Conservation (phyloP, 2,329 filamentous ascomycete genomes). For the Thielaviopsis populi region DNA sequence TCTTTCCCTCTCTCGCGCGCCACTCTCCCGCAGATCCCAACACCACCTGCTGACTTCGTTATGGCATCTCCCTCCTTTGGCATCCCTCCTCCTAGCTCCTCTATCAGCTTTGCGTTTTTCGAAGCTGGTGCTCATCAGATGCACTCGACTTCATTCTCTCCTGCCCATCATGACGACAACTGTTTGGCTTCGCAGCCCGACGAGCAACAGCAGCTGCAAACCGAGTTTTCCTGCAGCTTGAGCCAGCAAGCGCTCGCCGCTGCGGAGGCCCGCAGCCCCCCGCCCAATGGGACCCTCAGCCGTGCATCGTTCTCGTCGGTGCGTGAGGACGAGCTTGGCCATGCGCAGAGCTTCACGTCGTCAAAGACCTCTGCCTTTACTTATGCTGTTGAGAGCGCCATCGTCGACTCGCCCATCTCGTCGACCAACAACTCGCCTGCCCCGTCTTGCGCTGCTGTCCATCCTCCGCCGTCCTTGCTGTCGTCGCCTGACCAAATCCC, state of each 20-base stretch:
- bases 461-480: conserved; percentile 29
- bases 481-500: background rate
- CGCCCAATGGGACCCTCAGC: conserved; percentile 10
- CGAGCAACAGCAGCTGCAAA: background rate
- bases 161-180: background rate
- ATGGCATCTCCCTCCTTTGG: conserved; percentile 11
- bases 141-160: background rate
- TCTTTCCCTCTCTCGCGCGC: background rate
- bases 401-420: conserved; percentile 37
- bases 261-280: conserved; percentile 4
- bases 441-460: conserved; percentile 34
- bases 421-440: conserved; percentile 34
- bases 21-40: background rate
- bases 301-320: conserved; percentile 49
- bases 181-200: background rate
- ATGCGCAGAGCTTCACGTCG: conserved; percentile 48
- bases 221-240: background rate
- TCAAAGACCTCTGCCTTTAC: conserved; percentile 48
- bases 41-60: conserved; percentile 10
- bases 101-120: conserved; percentile 11
- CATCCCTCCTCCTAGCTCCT: conserved; percentile 3
- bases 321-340: conserved; percentile 42
- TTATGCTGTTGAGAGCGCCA: conserved; percentile 33
- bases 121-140: conserved; percentile 5
- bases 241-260: background rate